These are phyloP conservation scores for Elasticomyces elasticus DNA, from an alignment of 495 filamentous ascomycete species.

Conservation along the genomic window DNA sequence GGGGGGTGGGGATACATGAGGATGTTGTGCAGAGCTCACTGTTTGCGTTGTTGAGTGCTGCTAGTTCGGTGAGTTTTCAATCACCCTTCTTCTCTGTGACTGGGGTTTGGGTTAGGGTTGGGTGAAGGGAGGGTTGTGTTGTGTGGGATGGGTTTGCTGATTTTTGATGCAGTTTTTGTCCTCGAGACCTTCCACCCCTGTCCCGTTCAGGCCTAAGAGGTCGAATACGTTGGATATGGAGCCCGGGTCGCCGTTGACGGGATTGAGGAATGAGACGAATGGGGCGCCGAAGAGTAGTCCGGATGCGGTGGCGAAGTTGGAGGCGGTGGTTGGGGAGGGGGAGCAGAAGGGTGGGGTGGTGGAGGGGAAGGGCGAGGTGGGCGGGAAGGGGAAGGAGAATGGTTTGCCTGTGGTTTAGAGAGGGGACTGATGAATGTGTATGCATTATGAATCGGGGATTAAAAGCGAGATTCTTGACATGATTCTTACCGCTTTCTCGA, in stretches of 20 bases:
- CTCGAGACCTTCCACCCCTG: conserved; percentile 46
- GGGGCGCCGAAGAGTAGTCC: conserved; percentile 10
- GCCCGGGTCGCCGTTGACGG: conserved; percentile 6
- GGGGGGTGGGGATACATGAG: conserved; percentile 93
- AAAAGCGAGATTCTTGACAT: too few relatives aligned
- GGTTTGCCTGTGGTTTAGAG: too few relatives aligned
- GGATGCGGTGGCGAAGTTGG: conserved; percentile 5
- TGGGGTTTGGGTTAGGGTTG: too few relatives aligned
- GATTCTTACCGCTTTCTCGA: too few relatives aligned
- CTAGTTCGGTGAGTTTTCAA: conserved; percentile 67
- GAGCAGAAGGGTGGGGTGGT: neutral
- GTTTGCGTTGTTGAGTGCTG: conserved; percentile 79
- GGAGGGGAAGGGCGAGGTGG: neutral
- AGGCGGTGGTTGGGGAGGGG: neutral
- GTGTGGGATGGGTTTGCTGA: neutral
- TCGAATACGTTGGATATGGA: conserved; percentile 26
- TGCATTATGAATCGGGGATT: too few relatives aligned
- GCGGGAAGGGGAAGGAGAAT: neutral
- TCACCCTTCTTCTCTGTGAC: neutral
- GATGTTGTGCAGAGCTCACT: conserved; percentile 90
- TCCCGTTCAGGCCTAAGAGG: conserved; percentile 38
- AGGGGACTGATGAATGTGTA: too few relatives aligned
- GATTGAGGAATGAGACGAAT: conserved; percentile 5
- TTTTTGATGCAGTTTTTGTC: conserved; percentile 41
- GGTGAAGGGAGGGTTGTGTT: too few relatives aligned